These are phyloP conservation scores for Cephalotrichum gorgonifer DNA, from an alignment of 2,329 filamentous ascomycete species.

Conservation along the genomic window DNA sequence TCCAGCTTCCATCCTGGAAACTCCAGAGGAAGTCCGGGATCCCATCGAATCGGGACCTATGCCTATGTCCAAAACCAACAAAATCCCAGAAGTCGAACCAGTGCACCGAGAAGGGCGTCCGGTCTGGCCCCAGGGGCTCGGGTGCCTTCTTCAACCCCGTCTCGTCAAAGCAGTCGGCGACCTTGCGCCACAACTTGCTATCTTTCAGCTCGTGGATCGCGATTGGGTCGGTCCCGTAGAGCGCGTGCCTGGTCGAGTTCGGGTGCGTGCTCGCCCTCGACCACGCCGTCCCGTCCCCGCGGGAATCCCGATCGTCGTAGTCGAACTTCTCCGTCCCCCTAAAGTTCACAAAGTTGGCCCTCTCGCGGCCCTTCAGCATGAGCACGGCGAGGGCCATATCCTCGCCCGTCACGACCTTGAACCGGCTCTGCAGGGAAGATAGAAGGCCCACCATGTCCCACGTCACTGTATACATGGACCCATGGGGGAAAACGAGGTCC, in stretches of 20 bases:
- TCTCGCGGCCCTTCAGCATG: slow-evolving; percentile 15
- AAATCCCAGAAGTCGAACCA: slow-evolving; percentile 15
- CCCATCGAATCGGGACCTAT: slow-evolving; percentile 11
- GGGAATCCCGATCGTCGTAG: slow-evolving; percentile 16
- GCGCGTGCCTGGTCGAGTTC: slow-evolving; percentile 14
- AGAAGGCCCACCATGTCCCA: slow-evolving; percentile 21
- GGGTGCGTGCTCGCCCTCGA: slow-evolving; percentile 15
- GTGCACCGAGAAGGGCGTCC: slow-evolving; percentile 7
- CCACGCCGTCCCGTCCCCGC: slow-evolving; percentile 17
- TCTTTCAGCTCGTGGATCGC: slow-evolving; percentile 18
- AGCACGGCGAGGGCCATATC: slow-evolving; percentile 18
- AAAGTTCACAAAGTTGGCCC: slow-evolving; percentile 17
- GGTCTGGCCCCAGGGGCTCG: not conserved
- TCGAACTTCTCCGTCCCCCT: slow-evolving; percentile 19
- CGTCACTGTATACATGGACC: slow-evolving; percentile 21
- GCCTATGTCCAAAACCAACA: slow-evolving; percentile 10
- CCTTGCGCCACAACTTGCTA: slow-evolving; percentile 14
- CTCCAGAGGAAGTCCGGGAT: slow-evolving; percentile 14
- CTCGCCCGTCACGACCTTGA: slow-evolving; percentile 17
- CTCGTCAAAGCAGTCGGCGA: slow-evolving; percentile 18
- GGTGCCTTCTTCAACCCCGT: slow-evolving; percentile 13
- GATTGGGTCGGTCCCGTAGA: slow-evolving; percentile 12
- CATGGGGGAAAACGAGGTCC: slow-evolving; percentile 18
- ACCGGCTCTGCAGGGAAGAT: slow-evolving; percentile 13
- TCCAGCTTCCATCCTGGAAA: slow-evolving; percentile 11